phyloP scores from a whole-genome alignment of 2,329 filamentous ascomycete species.

The Fusarium illudens region DNA sequence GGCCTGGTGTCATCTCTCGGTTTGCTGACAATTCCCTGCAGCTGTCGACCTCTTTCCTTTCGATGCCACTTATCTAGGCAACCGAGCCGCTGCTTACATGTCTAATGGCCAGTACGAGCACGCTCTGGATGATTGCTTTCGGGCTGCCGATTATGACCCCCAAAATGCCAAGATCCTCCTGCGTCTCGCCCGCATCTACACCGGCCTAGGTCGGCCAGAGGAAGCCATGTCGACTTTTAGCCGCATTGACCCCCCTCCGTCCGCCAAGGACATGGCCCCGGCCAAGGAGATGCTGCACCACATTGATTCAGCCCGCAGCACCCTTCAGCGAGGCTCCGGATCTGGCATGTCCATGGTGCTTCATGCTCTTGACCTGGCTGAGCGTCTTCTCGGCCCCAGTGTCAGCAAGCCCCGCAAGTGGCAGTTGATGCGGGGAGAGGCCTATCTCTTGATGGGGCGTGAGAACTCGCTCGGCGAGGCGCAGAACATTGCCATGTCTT shows the following conservation, averaged over 20 bases:
- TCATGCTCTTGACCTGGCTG: conserved; percentile 90
- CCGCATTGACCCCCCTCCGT: conserved; percentile 80
- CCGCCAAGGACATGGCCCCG: conserved; percentile 84
- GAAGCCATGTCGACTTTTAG: conserved; percentile 86
- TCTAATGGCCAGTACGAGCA: conserved; percentile 80
- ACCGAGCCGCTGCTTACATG: conserved; percentile 94
- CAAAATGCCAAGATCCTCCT: conserved; percentile 88
- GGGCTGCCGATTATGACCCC: conserved; percentile 83
- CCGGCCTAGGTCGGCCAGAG: conserved; percentile 82
- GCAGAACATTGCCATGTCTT: conserved; percentile 87
- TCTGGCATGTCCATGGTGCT: conserved; percentile 90
- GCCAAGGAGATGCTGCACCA: conserved; percentile 87
- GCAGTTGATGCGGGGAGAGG: conserved; percentile 91
- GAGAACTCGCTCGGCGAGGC: conserved; percentile 89
- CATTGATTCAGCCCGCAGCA: conserved; percentile 80
- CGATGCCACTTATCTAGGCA: conserved; percentile 90
- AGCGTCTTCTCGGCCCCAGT: conserved; percentile 77
- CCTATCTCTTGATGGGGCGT: conserved; percentile 91
- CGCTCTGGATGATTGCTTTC: conserved; percentile 87
- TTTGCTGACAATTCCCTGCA: conserved; percentile 50
- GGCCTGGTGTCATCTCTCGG: conserved; percentile 4
- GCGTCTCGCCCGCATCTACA: conserved; percentile 89
- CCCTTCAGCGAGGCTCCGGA: conserved; percentile 75
- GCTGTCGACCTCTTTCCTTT: conserved; percentile 87
- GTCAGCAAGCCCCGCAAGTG: conserved; percentile 89